Evolutionary conservation across 805 yeast species (phyloP).

Genomic region (Vanderwaltozyma yarrowii): DNA sequence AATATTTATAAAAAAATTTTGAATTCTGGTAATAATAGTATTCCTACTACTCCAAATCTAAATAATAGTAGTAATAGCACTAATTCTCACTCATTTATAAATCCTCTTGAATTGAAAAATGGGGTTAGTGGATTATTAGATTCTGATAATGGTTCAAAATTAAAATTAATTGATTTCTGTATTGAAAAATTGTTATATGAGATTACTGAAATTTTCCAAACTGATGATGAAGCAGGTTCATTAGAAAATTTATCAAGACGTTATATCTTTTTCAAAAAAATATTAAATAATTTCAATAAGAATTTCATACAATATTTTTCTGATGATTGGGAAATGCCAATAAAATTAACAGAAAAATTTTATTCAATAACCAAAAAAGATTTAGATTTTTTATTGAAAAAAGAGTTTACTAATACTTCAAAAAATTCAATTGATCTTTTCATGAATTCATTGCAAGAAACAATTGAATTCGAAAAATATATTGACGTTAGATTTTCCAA

Average conservation of each 20-base stretch:
- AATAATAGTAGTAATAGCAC: background rate
- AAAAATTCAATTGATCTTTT: constrained; percentile 49
- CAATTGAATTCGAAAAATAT: constrained; percentile 75
- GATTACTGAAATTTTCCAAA: constrained; percentile 60
- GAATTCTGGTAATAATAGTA: background rate
- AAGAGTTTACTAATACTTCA: constrained; percentile 31
- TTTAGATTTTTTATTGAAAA: constrained; percentile 42
- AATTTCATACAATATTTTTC: constrained; percentile 53
- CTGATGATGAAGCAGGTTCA: constrained; percentile 88
- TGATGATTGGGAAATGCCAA: constrained; percentile 56
- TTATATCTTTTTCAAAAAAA: constrained; percentile 68
- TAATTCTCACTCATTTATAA: background rate
- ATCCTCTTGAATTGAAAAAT: constrained; percentile 24
- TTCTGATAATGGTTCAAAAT: constrained; percentile 47
- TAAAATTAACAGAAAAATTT: constrained; percentile 49
- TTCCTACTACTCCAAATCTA: background rate
- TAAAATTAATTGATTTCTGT: constrained; percentile 63
- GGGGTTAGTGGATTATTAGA: constrained; percentile 72
- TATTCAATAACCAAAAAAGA: constrained; percentile 64
- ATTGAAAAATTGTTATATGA: constrained; percentile 61
- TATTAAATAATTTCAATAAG: constrained; percentile 48
- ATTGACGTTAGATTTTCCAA: constrained; percentile 54
- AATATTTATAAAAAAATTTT: constrained; percentile 5
- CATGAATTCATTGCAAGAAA: constrained; percentile 58
- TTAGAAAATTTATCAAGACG: constrained; percentile 78